phyloP scores from a whole-genome alignment of 225 moss, liverwort and hornwort genomes.

The Ulota crispa region DNA sequence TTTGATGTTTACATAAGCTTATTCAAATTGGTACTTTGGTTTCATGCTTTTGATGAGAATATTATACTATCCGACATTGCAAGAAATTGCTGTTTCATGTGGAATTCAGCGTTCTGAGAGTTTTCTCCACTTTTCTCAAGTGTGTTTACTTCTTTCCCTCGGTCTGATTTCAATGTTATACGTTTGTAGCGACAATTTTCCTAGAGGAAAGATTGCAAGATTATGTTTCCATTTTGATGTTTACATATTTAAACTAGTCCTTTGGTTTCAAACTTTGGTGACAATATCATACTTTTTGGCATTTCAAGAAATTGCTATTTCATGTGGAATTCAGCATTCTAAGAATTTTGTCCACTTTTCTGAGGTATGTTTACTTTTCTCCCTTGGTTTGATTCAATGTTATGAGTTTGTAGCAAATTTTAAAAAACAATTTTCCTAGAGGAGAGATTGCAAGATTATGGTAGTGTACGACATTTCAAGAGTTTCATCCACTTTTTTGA shows the following conservation, averaged over 20 bases:
- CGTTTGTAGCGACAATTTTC: too few species aligned
- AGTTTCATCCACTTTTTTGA: too few species aligned
- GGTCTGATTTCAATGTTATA: too few species aligned
- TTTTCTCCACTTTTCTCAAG: background rate
- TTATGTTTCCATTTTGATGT: too few species aligned
- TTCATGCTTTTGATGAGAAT: background rate
- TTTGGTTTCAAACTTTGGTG: background rate
- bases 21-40: background rate
- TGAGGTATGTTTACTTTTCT: too few species aligned
- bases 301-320: background rate
- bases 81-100: background rate
- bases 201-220: background rate
- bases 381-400: too few species aligned
- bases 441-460: background rate
- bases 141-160: background rate
- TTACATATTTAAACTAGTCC: background rate
- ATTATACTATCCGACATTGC: background rate
- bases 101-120: background rate
- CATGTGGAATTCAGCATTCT: constrained; percentile 1
- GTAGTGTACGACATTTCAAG: too few species aligned
- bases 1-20: background rate
- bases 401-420: too few species aligned
- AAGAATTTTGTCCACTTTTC: too few species aligned
- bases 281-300: background rate
- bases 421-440: background rate